These are phyloP conservation scores for Trichoderma asperelloides DNA, from an alignment of 495 filamentous ascomycete genomes.

Conservation along the genomic window DNA sequence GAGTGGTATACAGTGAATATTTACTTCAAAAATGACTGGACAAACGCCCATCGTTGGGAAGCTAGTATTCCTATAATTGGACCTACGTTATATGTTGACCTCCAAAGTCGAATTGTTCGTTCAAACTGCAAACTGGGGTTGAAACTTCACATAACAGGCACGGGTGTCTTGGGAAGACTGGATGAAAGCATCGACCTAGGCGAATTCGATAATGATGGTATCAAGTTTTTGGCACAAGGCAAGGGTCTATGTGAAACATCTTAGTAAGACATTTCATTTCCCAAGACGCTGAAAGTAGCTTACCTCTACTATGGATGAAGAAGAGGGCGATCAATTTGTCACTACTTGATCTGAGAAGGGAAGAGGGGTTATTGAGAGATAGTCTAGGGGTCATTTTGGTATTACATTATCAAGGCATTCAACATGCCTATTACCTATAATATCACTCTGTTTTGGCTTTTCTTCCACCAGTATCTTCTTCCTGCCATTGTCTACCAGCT, in stretches of 20 bases:
- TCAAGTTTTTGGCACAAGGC: not conserved
- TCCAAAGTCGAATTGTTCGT: not conserved
- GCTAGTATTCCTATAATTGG: not conserved
- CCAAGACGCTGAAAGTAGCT: not conserved
- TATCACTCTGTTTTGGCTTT: too few species aligned
- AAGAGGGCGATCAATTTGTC: too few species aligned
- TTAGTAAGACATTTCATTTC: not conserved
- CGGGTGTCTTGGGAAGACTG: not conserved
- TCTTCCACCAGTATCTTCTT: too few species aligned
- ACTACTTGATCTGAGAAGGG: too few species aligned
- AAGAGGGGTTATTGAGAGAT: too few species aligned
- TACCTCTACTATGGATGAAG: not conserved
- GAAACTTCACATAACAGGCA: not conserved
- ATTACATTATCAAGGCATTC: too few species aligned
- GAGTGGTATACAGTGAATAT: not conserved
- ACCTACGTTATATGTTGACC: not conserved
- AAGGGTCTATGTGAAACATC: not conserved
- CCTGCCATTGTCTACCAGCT: too few species aligned
- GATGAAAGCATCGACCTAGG: not conserved
- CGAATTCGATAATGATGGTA: not conserved
- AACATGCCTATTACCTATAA: too few species aligned
- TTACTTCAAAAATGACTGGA: not conserved
- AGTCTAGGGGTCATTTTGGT: too few species aligned
- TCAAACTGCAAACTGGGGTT: not conserved
- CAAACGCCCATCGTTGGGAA: not conserved